phyloP scores from a whole-genome alignment of 139 green algal genomes.

The Auxenochlorella pyrenoidosa region DNA sequence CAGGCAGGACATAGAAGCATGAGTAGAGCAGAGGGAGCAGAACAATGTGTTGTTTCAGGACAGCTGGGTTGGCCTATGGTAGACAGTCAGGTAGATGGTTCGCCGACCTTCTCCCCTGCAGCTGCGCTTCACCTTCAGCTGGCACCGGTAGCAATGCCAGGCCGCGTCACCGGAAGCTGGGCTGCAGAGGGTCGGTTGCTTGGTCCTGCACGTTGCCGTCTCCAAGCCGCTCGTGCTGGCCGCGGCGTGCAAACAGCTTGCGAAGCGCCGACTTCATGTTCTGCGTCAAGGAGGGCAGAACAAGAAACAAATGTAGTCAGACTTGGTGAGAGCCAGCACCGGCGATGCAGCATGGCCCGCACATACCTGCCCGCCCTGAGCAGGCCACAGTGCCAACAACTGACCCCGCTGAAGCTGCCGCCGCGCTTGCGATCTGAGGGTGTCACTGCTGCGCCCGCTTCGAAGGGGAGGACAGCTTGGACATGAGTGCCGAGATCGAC shows the following conservation, averaged over 20 bases:
- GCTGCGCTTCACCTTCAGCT: background rate
- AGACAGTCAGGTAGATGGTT: background rate
- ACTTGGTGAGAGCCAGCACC: background rate
- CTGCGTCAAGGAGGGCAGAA: background rate
- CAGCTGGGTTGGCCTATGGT: background rate
- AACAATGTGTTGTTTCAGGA: background rate
- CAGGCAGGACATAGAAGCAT: background rate
- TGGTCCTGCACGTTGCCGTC: background rate
- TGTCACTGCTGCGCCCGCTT: background rate
- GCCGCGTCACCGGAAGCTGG: slow-evolving; percentile 24
- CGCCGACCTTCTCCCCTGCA: background rate
- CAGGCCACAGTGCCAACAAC: background rate
- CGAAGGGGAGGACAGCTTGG: background rate
- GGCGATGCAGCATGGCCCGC: background rate
- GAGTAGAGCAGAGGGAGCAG: background rate
- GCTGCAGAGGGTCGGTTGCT: background rate
- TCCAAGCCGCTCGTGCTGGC: background rate
- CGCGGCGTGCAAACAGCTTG: slow-evolving; percentile 26
- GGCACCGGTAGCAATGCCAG: background rate
- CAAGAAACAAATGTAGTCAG: too few species aligned
- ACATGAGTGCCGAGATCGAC: slow-evolving; percentile 7
- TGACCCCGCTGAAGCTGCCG: background rate
- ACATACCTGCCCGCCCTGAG: too few species aligned
- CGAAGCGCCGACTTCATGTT: slow-evolving; percentile 5
- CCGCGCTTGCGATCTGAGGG: background rate